These are phyloP conservation scores for Xylaria sp. DNA, from an alignment of 495 filamentous ascomycete genomes.

Conservation along the genomic window DNA sequence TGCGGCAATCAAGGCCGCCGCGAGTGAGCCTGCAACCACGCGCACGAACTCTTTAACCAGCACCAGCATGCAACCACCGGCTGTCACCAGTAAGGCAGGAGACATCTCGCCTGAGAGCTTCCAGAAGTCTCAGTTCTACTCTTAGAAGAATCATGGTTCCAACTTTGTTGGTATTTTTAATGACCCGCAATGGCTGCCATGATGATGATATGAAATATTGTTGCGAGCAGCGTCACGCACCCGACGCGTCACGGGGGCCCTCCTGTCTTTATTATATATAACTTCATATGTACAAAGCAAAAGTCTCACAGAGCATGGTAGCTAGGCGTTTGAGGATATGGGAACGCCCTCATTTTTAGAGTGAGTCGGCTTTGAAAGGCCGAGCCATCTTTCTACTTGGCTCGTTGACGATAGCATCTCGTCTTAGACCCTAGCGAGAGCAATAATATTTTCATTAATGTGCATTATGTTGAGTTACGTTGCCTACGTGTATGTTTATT, in stretches of 20 bases:
- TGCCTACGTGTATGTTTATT: not conserved
- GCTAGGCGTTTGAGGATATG: slow-evolving; percentile 27
- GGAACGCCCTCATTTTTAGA: slow-evolving; percentile 5
- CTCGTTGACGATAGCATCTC: not conserved
- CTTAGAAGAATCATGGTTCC: slow-evolving; percentile 44
- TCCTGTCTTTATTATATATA: slow-evolving; percentile 24
- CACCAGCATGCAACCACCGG: slow-evolving; percentile 54
- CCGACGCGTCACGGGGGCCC: not conserved
- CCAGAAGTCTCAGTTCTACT: slow-evolving; percentile 88
- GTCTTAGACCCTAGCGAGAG: slow-evolving; percentile 11
- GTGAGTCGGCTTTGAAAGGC: not conserved
- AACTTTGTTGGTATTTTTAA: not conserved
- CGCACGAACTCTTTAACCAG: slow-evolving; percentile 58
- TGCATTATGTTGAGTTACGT: not conserved
- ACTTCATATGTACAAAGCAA: slow-evolving; percentile 27
- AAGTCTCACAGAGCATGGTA: slow-evolving; percentile 22
- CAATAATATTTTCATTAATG: not conserved
- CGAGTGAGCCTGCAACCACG: slow-evolving; percentile 54
- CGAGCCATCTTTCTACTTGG: not conserved
- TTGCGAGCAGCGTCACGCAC: slow-evolving; percentile 1
- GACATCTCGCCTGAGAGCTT: slow-evolving; percentile 85
- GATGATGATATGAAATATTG: not conserved
- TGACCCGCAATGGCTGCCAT: not conserved
- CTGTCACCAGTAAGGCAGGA: slow-evolving; percentile 65
- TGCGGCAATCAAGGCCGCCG: slow-evolving; percentile 62